Evolutionary conservation across 139 green algal genomes (phyloP).

Genomic region (Zygnema circumcarinatum): DNA sequence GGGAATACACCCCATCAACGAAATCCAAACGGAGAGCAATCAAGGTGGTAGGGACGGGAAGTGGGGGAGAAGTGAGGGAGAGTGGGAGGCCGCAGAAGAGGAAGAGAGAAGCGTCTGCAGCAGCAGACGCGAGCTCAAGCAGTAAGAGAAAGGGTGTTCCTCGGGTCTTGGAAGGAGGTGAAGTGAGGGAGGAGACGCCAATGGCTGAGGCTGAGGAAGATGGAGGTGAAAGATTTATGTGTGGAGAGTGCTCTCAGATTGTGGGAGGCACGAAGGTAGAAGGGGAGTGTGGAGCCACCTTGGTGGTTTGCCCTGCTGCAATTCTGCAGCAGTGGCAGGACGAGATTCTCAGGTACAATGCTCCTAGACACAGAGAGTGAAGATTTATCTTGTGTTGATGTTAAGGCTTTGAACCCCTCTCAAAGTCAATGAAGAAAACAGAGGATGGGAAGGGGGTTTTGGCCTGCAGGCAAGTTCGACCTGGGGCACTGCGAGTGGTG

Average conservation of each 20-base stretch:
- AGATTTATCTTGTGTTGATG: too few species aligned
- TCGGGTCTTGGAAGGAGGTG: not conserved
- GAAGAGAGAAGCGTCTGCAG: not conserved
- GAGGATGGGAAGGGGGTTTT: too few species aligned
- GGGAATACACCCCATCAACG: not conserved
- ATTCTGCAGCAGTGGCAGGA: constrained; percentile 88
- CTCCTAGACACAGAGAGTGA: too few species aligned
- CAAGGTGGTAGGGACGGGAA: not conserved
- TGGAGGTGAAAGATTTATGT: constrained; percentile 6
- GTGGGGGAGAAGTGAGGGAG: not conserved
- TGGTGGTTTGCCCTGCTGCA: constrained; percentile 86
- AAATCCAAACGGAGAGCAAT: not conserved
- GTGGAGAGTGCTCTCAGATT: constrained; percentile 21
- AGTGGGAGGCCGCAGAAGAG: not conserved
- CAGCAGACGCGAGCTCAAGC: not conserved
- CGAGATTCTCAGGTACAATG: constrained; percentile 64
- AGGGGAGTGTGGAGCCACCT: constrained; percentile 70
- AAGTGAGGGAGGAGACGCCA: not conserved
- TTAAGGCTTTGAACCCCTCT: too few species aligned
- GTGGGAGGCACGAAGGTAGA: not conserved
- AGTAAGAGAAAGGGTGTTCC: not conserved
- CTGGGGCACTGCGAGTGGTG: constrained; percentile 69
- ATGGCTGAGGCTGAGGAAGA: not conserved
- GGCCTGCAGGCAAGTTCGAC: constrained; percentile 47
- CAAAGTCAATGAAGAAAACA: too few species aligned